A percentile compares a stretch with the other conserved stretches of the same genome.
phyloP scores from a whole-genome alignment of 2,329 filamentous ascomycete genomes.

The Penicillium hesseltinei region DNA sequence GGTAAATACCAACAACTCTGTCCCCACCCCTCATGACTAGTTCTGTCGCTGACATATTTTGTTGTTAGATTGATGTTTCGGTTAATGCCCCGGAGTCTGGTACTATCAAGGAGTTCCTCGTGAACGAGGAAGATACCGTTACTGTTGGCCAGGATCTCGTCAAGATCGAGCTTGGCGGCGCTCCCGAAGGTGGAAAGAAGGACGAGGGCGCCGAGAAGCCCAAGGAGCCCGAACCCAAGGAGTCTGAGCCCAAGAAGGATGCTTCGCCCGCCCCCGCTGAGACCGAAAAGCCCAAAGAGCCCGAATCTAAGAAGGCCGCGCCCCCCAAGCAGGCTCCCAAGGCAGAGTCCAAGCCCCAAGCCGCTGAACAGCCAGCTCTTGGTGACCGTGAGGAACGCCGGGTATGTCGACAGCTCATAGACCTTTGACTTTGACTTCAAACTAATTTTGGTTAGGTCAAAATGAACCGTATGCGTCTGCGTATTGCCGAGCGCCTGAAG shows the following conservation, averaged over 20 bases:
- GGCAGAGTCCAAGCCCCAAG: slow-evolving; percentile 22
- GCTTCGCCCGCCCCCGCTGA: slow-evolving; percentile 42
- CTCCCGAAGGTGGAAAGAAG: slow-evolving; percentile 53
- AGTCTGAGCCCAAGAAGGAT: slow-evolving; percentile 52
- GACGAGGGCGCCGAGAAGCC: slow-evolving; percentile 57
- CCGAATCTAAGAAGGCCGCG: slow-evolving; percentile 35
- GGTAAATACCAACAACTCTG: slow-evolving; percentile 51
- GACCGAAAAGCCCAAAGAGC: slow-evolving; percentile 28
- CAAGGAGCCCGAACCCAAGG: slow-evolving; percentile 56
- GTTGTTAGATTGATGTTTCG: slow-evolving; percentile 82
- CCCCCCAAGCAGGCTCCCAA: slow-evolving; percentile 29
- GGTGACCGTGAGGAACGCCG: slow-evolving; percentile 84
- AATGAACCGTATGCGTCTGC: slow-evolving; percentile 99
- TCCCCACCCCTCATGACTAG: neutral
- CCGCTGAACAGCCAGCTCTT: slow-evolving; percentile 39
- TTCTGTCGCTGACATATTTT: slow-evolving; percentile 10
- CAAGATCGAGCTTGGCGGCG: slow-evolving; percentile 76
- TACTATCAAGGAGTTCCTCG: slow-evolving; percentile 86
- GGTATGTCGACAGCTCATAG: slow-evolving; percentile 54
- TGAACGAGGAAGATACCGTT: slow-evolving; percentile 92
- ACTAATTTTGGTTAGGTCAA: slow-evolving; percentile 66
- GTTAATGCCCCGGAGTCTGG: slow-evolving; percentile 92
- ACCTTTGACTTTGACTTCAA: neutral
- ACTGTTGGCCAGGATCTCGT: slow-evolving; percentile 89
- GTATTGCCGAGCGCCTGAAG: slow-evolving; percentile 96